phyloP scores from a whole-genome alignment of 2,329 filamentous ascomycete species.

The Monosporascus sp. region DNA sequence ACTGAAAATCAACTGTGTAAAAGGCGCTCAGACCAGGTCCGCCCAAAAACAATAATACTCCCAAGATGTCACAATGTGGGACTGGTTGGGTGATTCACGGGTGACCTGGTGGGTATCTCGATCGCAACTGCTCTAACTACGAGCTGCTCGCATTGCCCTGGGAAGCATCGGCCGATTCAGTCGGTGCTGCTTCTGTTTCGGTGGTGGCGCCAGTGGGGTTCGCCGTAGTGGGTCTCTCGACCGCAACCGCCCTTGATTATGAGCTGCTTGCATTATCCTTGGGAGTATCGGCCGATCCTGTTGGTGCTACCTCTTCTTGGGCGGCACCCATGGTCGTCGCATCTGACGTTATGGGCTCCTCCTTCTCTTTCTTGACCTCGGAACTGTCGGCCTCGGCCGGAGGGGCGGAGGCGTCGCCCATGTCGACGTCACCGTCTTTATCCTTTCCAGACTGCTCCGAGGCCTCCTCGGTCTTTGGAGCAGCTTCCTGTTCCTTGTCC shows the following conservation, averaged over 20 bases:
- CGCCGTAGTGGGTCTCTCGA: constrained; percentile 15
- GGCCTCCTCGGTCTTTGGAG: constrained; percentile 8
- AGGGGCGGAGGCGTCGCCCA: constrained; percentile 35
- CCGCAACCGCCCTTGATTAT: neutral
- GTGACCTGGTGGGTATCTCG: neutral
- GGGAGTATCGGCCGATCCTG: neutral
- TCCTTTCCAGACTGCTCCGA: constrained; percentile 33
- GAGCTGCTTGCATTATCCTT: neutral
- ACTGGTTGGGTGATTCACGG: neutral
- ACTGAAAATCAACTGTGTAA: neutral
- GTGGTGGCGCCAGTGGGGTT: constrained; percentile 10
- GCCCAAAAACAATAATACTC: neutral
- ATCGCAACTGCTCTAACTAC: neutral
- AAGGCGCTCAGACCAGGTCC: neutral
- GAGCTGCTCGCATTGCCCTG: neutral
- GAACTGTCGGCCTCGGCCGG: constrained; percentile 16
- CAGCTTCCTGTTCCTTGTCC: constrained; percentile 18
- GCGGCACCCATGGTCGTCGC: constrained; percentile 20
- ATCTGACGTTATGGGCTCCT: constrained; percentile 27
- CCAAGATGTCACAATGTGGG: neutral
- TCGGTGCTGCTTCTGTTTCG: constrained; percentile 2
- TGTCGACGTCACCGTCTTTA: constrained; percentile 47
- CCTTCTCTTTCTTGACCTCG: constrained; percentile 35
- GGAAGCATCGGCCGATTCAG: neutral
- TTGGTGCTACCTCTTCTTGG: constrained; percentile 2